phyloP scores from a whole-genome alignment of 2,329 filamentous ascomycete species.

The Chrysosporium queenslandicum region DNA sequence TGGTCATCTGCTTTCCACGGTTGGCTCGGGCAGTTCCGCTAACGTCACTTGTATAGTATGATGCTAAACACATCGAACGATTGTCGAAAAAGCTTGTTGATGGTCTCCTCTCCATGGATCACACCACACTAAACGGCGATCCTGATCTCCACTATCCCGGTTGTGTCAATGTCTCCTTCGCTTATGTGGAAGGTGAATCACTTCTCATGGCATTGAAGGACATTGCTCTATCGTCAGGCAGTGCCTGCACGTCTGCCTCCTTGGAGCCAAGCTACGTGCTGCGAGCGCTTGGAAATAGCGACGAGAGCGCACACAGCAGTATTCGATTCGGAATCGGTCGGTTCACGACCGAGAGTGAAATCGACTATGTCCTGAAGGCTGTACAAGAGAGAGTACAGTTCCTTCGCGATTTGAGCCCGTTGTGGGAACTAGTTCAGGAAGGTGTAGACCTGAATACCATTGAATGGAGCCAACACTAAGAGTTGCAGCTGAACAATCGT shows the following conservation, averaged over 20 bases:
- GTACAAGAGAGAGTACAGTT: conserved; percentile 85
- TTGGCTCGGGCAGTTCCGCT: conserved; percentile 17
- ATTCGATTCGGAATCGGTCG: conserved; percentile 96
- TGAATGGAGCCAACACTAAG: conserved; percentile 94
- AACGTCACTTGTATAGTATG: conserved; percentile 55
- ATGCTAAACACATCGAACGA: conserved; percentile 68
- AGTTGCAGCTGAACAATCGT: not conserved
- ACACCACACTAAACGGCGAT: conserved; percentile 85
- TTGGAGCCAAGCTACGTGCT: conserved; percentile 94
- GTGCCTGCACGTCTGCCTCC: conserved; percentile 92
- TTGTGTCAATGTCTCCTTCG: conserved; percentile 96
- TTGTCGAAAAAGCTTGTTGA: conserved; percentile 76
- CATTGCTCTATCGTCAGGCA: conserved; percentile 91
- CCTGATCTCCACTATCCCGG: conserved; percentile 78
- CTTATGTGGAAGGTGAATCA: conserved; percentile 96
- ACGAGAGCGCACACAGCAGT: conserved; percentile 95
- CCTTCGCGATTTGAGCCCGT: conserved; percentile 82
- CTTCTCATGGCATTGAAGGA: conserved; percentile 97
- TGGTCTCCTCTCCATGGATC: conserved; percentile 78
- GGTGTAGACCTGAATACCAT: conserved; percentile 92
- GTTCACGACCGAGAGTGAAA: conserved; percentile 89
- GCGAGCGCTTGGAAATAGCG: conserved; percentile 85
- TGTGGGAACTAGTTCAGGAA: conserved; percentile 98
- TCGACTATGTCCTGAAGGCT: conserved; percentile 94
- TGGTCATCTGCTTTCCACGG: no score